Evolutionary conservation across 306 rosid species (phyloP).

Genomic region (Acacia acuminata): DNA sequence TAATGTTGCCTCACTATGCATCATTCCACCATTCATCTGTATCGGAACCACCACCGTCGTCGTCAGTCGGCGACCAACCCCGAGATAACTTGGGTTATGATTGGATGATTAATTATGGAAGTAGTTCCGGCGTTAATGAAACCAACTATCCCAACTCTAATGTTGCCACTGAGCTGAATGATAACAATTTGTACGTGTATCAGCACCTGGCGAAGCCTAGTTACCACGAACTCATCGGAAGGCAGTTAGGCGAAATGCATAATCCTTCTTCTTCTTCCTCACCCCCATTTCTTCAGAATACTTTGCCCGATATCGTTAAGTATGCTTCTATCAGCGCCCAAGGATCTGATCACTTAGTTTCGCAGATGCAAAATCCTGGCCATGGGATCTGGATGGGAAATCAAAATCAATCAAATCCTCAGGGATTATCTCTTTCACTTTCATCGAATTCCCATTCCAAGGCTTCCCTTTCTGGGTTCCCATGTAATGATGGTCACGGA

Average conservation of each 20-base stretch:
- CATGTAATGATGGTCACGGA: slow-evolving; percentile 39
- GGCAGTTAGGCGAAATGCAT: slow-evolving; percentile 39
- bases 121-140: slow-evolving; percentile 32
- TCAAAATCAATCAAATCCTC: slow-evolving; percentile 39
- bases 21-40: slow-evolving; percentile 32
- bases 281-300: slow-evolving; percentile 44
- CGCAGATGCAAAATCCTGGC: slow-evolving; percentile 32
- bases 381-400: slow-evolving; percentile 37
- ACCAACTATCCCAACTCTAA: slow-evolving; percentile 23
- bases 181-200: slow-evolving; percentile 26
- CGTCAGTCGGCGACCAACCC: background rate
- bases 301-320: slow-evolving; percentile 56
- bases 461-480: slow-evolving; percentile 31
- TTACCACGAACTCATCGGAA: slow-evolving; percentile 35
- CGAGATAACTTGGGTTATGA: slow-evolving; percentile 41
- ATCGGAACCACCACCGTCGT: background rate
- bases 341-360: slow-evolving; percentile 36
- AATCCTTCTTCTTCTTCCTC: slow-evolving; percentile 30
- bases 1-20: slow-evolving; percentile 19
- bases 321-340: slow-evolving; percentile 43
- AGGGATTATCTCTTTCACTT: slow-evolving; percentile 78
- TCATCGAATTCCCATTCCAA: slow-evolving; percentile 66
- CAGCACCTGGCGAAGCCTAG: slow-evolving; percentile 33
- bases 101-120: slow-evolving; percentile 53
- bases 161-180: slow-evolving; percentile 30